Conservation (phyloP, 805 yeast genomes). For the Wickerhamomyces rabaulensis region DNA sequence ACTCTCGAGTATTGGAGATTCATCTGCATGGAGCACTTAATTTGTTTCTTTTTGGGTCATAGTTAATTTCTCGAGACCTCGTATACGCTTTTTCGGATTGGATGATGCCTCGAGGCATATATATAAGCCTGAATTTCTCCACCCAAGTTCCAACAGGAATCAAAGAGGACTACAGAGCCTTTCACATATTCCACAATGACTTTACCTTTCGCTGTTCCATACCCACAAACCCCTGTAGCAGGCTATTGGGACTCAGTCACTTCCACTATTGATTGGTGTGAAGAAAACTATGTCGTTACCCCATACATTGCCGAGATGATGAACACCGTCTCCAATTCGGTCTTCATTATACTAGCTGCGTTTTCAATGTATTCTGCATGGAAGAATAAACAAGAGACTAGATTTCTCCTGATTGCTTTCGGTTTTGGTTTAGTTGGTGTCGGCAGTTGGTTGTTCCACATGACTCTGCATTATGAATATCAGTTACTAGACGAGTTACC, state of each 20-base stretch:
- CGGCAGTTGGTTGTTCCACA: slow-evolving; percentile 93
- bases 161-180: too few species aligned
- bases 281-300: slow-evolving; percentile 86
- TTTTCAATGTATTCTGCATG: slow-evolving; percentile 58
- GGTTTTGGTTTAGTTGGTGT: slow-evolving; percentile 88
- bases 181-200: slow-evolving; percentile 15
- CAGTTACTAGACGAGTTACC: slow-evolving; percentile 94
- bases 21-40: too few species aligned
- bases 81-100: too few species aligned
- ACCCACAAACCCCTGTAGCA: slow-evolving; percentile 44
- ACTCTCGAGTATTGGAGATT: too few species aligned
- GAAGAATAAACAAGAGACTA: slow-evolving; percentile 53
- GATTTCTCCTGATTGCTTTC: slow-evolving; percentile 64
- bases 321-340: slow-evolving; percentile 73
- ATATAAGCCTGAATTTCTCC: too few species aligned
- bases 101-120: too few species aligned
- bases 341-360: slow-evolving; percentile 47
- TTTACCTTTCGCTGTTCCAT: slow-evolving; percentile 48
- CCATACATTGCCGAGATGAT: slow-evolving; percentile 83
- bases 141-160: too few species aligned
- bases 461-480: slow-evolving; percentile 84
- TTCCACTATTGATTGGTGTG: slow-evolving; percentile 98
- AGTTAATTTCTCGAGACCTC: too few species aligned
- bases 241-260: slow-evolving; percentile 84
- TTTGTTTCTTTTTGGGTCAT: too few species aligned